phyloP scores from a whole-genome alignment of 352 stramenopile genomes.

The Globisporangium recalcitrans region DNA sequence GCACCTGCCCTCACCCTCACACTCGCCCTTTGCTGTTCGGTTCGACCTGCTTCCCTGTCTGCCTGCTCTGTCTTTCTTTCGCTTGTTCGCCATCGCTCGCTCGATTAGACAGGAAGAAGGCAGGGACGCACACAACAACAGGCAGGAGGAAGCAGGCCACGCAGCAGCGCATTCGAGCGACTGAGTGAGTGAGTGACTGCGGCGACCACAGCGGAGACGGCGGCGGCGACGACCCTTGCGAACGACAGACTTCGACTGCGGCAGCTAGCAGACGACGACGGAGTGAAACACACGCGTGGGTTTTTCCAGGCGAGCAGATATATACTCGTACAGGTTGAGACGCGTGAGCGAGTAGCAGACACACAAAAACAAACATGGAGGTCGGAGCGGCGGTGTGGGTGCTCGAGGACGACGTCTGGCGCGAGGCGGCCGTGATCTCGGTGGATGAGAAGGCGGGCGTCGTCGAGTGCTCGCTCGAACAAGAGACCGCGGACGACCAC shows the following conservation, averaged over 20 bases:
- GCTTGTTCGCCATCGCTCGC: neutral
- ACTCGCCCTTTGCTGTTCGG: neutral
- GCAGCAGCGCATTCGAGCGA: neutral
- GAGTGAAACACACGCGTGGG: neutral
- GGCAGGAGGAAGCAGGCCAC: neutral
- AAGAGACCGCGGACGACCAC: conserved; percentile 34
- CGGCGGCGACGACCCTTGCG: neutral
- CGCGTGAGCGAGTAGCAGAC: neutral
- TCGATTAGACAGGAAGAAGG: neutral
- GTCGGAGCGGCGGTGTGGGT: conserved; percentile 72
- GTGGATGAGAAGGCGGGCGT: conserved; percentile 33
- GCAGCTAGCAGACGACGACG: neutral
- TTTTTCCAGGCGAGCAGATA: neutral
- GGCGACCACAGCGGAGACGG: neutral
- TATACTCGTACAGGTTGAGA: neutral
- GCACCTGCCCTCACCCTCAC: neutral
- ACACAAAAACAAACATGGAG: conserved; percentile 39
- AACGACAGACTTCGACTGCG: neutral
- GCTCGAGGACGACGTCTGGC: conserved; percentile 65
- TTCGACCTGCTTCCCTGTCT: neutral
- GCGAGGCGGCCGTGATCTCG: conserved; percentile 54
- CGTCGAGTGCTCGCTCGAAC: conserved; percentile 54
- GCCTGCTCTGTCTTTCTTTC: conserved; percentile 9
- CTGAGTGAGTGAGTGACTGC: neutral
- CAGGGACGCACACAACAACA: neutral